phyloP scores from a whole-genome alignment of 441 rosid species.

The Erysimum cheiri region DNA sequence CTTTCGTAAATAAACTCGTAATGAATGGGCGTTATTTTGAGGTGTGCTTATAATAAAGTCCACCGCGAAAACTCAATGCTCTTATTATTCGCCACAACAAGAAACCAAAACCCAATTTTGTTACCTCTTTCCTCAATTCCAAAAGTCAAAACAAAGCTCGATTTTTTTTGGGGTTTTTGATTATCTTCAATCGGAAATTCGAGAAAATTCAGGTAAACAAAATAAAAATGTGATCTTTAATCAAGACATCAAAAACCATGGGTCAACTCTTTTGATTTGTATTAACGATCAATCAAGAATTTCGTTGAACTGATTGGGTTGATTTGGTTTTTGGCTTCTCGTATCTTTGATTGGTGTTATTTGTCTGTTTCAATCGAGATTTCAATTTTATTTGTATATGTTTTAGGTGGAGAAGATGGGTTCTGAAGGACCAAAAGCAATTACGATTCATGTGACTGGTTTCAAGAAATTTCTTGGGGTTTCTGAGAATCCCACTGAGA shows the following conservation, averaged over 20 bases:
- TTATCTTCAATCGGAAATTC: slow-evolving; percentile 15
- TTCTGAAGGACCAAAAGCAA: slow-evolving; percentile 61
- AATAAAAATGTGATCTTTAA: slow-evolving; percentile 6
- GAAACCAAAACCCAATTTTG: slow-evolving; percentile 45
- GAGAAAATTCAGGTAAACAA: slow-evolving; percentile 22
- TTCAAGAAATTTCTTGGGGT: slow-evolving; percentile 73
- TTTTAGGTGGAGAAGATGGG: slow-evolving; percentile 52
- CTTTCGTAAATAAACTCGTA: slow-evolving; percentile 26
- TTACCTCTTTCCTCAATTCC: slow-evolving; percentile 34
- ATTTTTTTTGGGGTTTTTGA: not conserved
- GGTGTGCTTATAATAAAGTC: slow-evolving; percentile 24
- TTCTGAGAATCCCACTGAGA: slow-evolving; percentile 67
- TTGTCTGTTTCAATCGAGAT: not conserved
- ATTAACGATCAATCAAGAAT: slow-evolving; percentile 1
- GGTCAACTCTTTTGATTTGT: slow-evolving; percentile 24
- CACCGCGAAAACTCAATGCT: slow-evolving; percentile 14
- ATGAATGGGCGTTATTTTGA: slow-evolving; percentile 17
- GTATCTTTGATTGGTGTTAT: not conserved
- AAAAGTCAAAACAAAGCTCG: slow-evolving; percentile 12
- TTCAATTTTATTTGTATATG: not conserved
- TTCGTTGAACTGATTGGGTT: not conserved
- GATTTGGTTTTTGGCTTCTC: slow-evolving; percentile 16
- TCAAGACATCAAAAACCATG: not conserved
- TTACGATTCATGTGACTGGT: slow-evolving; percentile 63
- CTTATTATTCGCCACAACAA: slow-evolving; percentile 9